Evolutionary conservation across 495 filamentous ascomycete species (phyloP), one percentile per base, ranked within the genome.

Genomic region (Neurospora sp.): DNA sequence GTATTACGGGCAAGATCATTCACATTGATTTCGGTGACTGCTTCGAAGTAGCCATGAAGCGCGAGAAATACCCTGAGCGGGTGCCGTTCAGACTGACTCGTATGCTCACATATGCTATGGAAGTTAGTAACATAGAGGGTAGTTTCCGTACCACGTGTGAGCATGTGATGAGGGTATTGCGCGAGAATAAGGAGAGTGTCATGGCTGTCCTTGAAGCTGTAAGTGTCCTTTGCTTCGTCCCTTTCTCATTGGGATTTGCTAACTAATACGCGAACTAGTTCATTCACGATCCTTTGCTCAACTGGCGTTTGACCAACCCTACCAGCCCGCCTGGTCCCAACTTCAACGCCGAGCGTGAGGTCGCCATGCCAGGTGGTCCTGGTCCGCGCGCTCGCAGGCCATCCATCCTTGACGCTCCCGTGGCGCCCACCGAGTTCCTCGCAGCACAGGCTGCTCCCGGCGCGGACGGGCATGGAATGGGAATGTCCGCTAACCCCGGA

Each of bases 1-100:
- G 93, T 31, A 90, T 96, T 74, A 99, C 94, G 6, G 96, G 96
- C 76, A 96, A 93, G 81, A 93, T 99, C 71, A 90, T 99, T 72
- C 96, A 99, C 80, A 97, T 98, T 75, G 96, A 99, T 84, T 99
- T 98, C 75, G 96, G 96, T 76, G 96, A 99, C 83, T 99, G 96
- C 78, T 99, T 99, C 84, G 96, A 99, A 81, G 94, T 99, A 73
- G 96, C 96, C 59, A 99, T 98, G 94, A 96, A 98, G 83, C 93
- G 96, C 71, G 96, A 99, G 81, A 99, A 99, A 80, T 99, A 98
- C 77, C 96, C 96, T 0, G 96, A 99, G 80, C 88, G 96, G 69
- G 96, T 98, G 72, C 96, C 96, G 3, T 99, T 99, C 92, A 90
- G 96, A 42, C 87, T 99, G 20, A 99, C 96, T 14, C 88, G 96